Base-by-base conservation (phyloP, 768 basidiomycete species). In the Nidularia pulvinata region DNA sequence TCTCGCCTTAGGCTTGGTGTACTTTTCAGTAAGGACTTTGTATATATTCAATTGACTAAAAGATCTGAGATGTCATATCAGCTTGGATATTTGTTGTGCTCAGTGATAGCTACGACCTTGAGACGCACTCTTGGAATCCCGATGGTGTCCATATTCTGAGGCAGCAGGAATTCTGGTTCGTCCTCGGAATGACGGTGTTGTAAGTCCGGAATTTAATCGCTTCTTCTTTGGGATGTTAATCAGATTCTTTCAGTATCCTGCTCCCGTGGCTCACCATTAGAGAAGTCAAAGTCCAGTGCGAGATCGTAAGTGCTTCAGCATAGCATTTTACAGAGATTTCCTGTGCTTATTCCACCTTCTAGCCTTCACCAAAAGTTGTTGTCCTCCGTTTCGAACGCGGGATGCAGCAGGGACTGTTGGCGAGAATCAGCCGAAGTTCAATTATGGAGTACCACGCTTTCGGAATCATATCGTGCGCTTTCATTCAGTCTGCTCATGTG, bases 401-500 rank as follows among this genome's bases (percentile, higher is more conserved):
- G 33, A 92, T 93, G 89, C 90, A 92, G 65, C 91, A 92, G 63
- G 89, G 91, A 46, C 71, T 93, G 50, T 74, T 92, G 47, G 83
- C 88, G 62, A 86, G 91, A 61, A 83, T 93, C 66, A 87, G 87
- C 68, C 87, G 90, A 66, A 80, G 82, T 60, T 77, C 84, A 43
- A 74, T 91, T 55, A 80, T 86, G 81, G 91, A 93, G 69, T 93
- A 91, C 67, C 91, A 92, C 64, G 89, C 89, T 11, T 93, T 93
- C 61, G 91, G 91, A 55, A 86, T 88, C 64, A 84, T 93, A 61
- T 90, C 88, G 88, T 90, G 67, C 22, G 85, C 59, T 34, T 48
- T 59, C 48, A n/a, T 52, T 55, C 32, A 25, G 51, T 56, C 48
- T 46, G 43, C 13, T 54, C 48, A 42, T 52, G 32, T 55, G 37